These are phyloP conservation scores for Colletotrichum coccodes DNA, from an alignment of 2,329 filamentous ascomycete species.

Conservation along the genomic window DNA sequence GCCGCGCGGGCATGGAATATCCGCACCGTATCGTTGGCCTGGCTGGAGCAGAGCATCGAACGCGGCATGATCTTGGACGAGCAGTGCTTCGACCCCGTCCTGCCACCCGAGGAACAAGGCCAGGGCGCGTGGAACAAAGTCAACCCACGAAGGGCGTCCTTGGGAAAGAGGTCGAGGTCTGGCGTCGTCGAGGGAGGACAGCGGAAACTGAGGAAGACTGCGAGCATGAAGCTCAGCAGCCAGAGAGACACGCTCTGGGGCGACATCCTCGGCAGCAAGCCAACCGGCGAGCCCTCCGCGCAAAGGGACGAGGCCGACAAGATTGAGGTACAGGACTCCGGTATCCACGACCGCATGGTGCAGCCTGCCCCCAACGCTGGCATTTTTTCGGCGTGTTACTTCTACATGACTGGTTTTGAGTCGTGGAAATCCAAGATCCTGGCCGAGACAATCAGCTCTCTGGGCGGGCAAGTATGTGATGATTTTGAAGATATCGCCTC, in stretches of 20 bases:
- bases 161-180: slow-evolving; percentile 70
- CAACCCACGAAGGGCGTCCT: slow-evolving; percentile 54
- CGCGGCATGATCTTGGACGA: slow-evolving; percentile 94
- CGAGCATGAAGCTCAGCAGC: slow-evolving; percentile 83
- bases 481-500: slow-evolving; percentile 54
- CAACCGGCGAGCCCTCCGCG: slow-evolving; percentile 17
- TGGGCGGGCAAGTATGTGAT: slow-evolving; percentile 56
- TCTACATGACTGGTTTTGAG: slow-evolving; percentile 70
- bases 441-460: slow-evolving; percentile 56
- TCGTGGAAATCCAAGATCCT: slow-evolving; percentile 60
- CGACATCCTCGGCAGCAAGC: slow-evolving; percentile 74
- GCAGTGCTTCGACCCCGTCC: slow-evolving; percentile 79
- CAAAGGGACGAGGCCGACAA: slow-evolving; percentile 8
- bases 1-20: slow-evolving; percentile 88
- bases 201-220: slow-evolving; percentile 87
- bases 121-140: slow-evolving; percentile 77
- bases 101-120: slow-evolving; percentile 78
- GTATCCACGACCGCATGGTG: slow-evolving; percentile 40
- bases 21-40: slow-evolving; percentile 82
- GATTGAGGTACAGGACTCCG: slow-evolving; percentile 41
- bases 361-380: slow-evolving; percentile 42
- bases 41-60: slow-evolving; percentile 85
- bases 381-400: slow-evolving; percentile 66
- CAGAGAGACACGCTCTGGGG: slow-evolving; percentile 91
- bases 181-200: slow-evolving; percentile 66